These are phyloP conservation scores for Pseudodiploospora longispora DNA, from an alignment of 2,329 filamentous ascomycete species.

Conservation along the genomic window DNA sequence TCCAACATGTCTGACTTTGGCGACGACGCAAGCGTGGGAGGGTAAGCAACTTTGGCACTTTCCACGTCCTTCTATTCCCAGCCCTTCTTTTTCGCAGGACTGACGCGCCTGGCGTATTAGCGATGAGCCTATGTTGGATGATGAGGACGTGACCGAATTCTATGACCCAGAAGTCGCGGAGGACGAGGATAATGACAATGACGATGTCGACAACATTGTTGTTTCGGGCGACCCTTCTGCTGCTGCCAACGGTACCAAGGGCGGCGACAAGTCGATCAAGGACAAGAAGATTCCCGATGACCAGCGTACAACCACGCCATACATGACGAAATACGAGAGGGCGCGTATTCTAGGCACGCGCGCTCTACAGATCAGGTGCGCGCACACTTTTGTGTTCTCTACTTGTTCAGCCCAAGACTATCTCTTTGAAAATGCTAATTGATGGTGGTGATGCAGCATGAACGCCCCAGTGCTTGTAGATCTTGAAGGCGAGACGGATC, in stretches of 20 bases:
- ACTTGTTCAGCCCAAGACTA: no score
- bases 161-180: slow-evolving; percentile 48
- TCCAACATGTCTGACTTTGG: slow-evolving; percentile 64
- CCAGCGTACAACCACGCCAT: slow-evolving; percentile 85
- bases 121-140: slow-evolving; percentile 65
- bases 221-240: slow-evolving; percentile 55
- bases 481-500: slow-evolving; percentile 94
- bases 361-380: slow-evolving; percentile 87
- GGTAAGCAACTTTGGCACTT: slow-evolving; percentile 31
- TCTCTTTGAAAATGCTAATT: slow-evolving; percentile 12
- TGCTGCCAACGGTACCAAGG: slow-evolving; percentile 45
- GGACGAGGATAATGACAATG: slow-evolving; percentile 43
- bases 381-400: no score
- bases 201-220: slow-evolving; percentile 52
- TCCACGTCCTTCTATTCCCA: slow-evolving; percentile 6
- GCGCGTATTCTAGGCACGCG: slow-evolving; percentile 89
- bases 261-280: slow-evolving; percentile 49
- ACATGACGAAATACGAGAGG: slow-evolving; percentile 99
- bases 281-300: slow-evolving; percentile 88
- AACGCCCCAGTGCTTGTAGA: slow-evolving; percentile 96
- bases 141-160: slow-evolving; percentile 55
- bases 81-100: slow-evolving; percentile 3
- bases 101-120: slow-evolving; percentile 27
- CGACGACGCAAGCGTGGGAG: slow-evolving; percentile 52
- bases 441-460: slow-evolving; percentile 53